Evolutionary conservation across 2,329 filamentous ascomycete species (phyloP).

Genomic region (Triangularia verruculosa): DNA sequence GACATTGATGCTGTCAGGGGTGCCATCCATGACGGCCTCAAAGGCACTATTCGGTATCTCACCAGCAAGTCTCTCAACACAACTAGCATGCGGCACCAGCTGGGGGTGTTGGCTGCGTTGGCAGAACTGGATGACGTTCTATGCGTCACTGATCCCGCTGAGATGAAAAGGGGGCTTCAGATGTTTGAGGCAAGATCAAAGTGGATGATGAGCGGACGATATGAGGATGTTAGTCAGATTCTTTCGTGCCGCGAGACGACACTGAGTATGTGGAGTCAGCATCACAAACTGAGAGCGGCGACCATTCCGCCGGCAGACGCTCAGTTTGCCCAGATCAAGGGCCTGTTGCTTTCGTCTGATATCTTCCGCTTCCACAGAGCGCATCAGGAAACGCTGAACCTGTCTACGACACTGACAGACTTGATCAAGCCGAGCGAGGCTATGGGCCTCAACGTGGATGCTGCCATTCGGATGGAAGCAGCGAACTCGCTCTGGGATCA

Average conservation of each 20-base stretch:
- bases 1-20: slow-evolving; percentile 51
- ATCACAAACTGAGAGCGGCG: slow-evolving; percentile 56
- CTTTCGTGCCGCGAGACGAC: slow-evolving; percentile 80
- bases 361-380: slow-evolving; percentile 78
- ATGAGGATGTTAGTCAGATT: slow-evolving; percentile 69
- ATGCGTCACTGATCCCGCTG: slow-evolving; percentile 53
- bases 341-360: slow-evolving; percentile 70
- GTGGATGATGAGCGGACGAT: slow-evolving; percentile 85
- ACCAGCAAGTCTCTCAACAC: slow-evolving; percentile 48
- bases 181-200: slow-evolving; percentile 62
- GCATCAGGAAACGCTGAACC: slow-evolving; percentile 81
- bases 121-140: slow-evolving; percentile 80
- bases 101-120: slow-evolving; percentile 67
- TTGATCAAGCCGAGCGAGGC: slow-evolving; percentile 67
- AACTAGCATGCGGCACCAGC: slow-evolving; percentile 50
- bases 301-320: slow-evolving; percentile 60
- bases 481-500: slow-evolving; percentile 93
- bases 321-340: slow-evolving; percentile 69
- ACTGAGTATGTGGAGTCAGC: slow-evolving; percentile 74
- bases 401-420: slow-evolving; percentile 78
- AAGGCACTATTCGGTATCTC: slow-evolving; percentile 58
- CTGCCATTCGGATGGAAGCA: slow-evolving; percentile 73
- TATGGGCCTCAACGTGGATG: slow-evolving; percentile 73
- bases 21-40: slow-evolving; percentile 62
- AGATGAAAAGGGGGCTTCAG: slow-evolving; percentile 60